Evolutionary conservation across 1,284 basidiomycete species (phyloP), one percentile per base, ranked within the genome.

Genomic region (Leccinum pachyderme): DNA sequence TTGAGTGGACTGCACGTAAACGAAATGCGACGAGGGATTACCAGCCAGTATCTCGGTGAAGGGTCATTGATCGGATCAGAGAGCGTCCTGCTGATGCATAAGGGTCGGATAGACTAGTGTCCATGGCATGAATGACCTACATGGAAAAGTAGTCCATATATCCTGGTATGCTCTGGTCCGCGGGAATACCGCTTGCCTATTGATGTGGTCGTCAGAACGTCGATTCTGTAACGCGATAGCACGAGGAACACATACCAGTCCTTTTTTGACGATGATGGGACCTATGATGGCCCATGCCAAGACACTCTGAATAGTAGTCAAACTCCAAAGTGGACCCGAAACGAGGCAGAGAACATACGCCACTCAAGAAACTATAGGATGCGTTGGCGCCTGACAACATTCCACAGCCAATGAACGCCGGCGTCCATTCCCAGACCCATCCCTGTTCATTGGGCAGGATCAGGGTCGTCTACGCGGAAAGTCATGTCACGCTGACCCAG

Each of bases 271-370:
- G 54, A 85, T 70, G 2, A 79, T 70, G 13, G 85, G 85, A 6
- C 82, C 79, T 49, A 87, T 84, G 65, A 88, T 79, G 53, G 79
- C 86, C 82, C 83, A 88, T 4, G 83, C 81, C 39, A 87, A 74
- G 51, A 86, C 44, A 84, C 86, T 51, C 77, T 77, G 49, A 41
- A 86, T 74, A 5, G 76, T 24, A 47, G 24, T 43, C 47, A 28
- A 44, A 45, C 15, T 32, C 5, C 29, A 28, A 49, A 8, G 11
- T 28, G 49, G 33, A 18, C 18, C 18, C 8, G 41, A 45, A 48
- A 37, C n/a, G 7, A 15, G 37, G 18, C 24, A 18, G 35, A 25
- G 48, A 51, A 68, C 77, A 56, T 61, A 81, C 79, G 1, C 60
- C 60, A 12, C 61, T 29, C 27, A 62, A 75, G 76, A 87, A 87